Conservation (phyloP, 2,329 filamentous ascomycete genomes). For the Aspergillus sp. region DNA sequence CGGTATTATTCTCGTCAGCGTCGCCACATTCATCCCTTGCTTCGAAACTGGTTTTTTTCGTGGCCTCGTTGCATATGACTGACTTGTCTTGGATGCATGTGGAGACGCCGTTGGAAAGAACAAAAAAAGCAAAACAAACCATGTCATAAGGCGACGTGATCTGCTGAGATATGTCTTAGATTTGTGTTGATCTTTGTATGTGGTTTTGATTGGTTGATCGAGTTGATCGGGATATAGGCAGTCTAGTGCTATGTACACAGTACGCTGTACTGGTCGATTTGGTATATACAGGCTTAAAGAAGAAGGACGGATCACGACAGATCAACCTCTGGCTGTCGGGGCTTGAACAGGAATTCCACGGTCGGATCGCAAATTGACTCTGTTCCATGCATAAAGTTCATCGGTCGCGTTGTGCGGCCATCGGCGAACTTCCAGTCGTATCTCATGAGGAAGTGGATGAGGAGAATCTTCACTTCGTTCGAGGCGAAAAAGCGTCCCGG, state of each 20-base stretch:
- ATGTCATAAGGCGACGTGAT: too few species aligned
- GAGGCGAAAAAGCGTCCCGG: constrained; percentile 60
- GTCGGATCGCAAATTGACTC: constrained; percentile 41
- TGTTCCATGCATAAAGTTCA: constrained; percentile 49
- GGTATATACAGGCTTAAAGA: background rate
- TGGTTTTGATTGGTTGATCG: background rate
- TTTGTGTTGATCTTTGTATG: too few species aligned
- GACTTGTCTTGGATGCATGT: too few species aligned
- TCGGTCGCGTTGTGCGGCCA: constrained; percentile 36
- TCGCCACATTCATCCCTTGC: too few species aligned
- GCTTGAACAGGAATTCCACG: constrained; percentile 30
- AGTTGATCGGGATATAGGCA: background rate
- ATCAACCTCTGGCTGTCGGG: constrained; percentile 29
- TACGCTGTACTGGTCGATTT: background rate
- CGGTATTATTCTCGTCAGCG: too few species aligned
- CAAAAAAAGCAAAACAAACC: too few species aligned
- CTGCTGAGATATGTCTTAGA: too few species aligned
- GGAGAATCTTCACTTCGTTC: constrained; percentile 58
- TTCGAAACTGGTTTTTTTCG: too few species aligned
- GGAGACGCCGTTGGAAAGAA: too few species aligned
- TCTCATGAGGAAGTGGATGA: constrained; percentile 54
- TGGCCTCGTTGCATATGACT: too few species aligned
- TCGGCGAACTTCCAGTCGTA: constrained; percentile 54
- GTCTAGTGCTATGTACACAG: too few species aligned
- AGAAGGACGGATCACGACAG: constrained; percentile 9